Evolutionary conservation across 2,329 filamentous ascomycete genomes (phyloP), one percentile per base, ranked within the genome.

Genomic region (Alternaria sp.): DNA sequence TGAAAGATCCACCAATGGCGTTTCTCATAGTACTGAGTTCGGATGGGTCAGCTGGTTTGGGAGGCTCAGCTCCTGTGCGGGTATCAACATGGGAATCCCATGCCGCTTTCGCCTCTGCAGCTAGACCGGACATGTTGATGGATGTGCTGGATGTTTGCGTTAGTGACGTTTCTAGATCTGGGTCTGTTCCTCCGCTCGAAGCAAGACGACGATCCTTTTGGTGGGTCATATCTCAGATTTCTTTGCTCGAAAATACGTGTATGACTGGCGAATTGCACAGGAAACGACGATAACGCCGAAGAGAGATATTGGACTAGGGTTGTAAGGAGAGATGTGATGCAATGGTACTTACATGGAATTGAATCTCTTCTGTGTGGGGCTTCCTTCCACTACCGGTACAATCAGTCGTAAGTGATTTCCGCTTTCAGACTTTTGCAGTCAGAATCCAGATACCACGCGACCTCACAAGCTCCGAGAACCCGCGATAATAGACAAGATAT

Each of bases 1-100:
- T 73, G 68, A 79, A 75, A 5, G 73, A 64, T 4, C 49, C 59
- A 7, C 70, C 70, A n/a, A 78, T 59, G 7, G 65, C 67, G 57
- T 70, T 73, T 32, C 72, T 69, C 11, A 76, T 52, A 54, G 75
- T 75, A 36, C 69, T 71, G 6, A 78, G 65, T 36, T 77, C 75
- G 28, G 76, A 78, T 2, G 68, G 60, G 16, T 74, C 68, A 4
- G 72, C 75, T 42, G 68, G 65, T 51, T 64, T 70, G 14, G 75
- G 74, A n/a, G 74, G 69, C 16, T 63, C 56, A 12, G 52, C 54
- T 24, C 71, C 75, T 24, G 73, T 73, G 38, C 75, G 68, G 47
- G 70, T 74, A 58, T 78, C 75, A 62, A 75, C 73, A 48, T 75
- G 69, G 48, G 65, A 54, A 11, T 69, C 69, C 65, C 67, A 75